Percentiles rank a stretch among this genome's conserved stretches.
phyloP scores from a whole-genome alignment of 1,284 basidiomycete species.

The Rhodotorula mucilaginosa region DNA sequence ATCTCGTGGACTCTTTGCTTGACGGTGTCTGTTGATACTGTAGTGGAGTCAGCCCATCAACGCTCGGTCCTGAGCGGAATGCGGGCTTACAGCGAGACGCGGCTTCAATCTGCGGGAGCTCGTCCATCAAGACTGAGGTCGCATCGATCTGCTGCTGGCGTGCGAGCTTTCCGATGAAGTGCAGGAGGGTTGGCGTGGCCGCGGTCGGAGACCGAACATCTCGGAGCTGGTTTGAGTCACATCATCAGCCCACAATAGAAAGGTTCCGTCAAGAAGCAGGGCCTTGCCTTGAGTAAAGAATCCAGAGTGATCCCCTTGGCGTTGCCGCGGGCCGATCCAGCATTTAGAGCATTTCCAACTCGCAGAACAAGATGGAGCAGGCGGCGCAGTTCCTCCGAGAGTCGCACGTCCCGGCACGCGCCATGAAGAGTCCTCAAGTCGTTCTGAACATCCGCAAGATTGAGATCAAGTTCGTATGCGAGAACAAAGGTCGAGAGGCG shows the following conservation, averaged over 20 bases:
- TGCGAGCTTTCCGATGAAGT: constrained; percentile 77
- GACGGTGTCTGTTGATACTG: constrained; percentile 69
- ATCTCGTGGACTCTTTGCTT: constrained; percentile 62
- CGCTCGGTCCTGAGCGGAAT: background rate
- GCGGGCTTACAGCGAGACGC: constrained; percentile 66
- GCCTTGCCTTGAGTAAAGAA: constrained; percentile 70
- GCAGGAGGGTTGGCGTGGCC: constrained; percentile 77
- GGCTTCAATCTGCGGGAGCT: constrained; percentile 74
- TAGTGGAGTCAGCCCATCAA: background rate
- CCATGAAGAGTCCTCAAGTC: constrained; percentile 73
- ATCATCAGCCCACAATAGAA: background rate
- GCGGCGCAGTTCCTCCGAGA: constrained; percentile 65
- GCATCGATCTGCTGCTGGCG: constrained; percentile 61
- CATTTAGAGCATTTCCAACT: constrained; percentile 79
- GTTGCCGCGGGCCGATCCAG: constrained; percentile 74
- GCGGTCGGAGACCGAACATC: constrained; percentile 70
- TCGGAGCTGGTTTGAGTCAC: constrained; percentile 60
- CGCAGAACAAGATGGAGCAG: constrained; percentile 53
- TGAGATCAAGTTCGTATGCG: constrained; percentile 72
- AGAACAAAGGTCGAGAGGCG: constrained; percentile 79
- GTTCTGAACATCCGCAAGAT: constrained; percentile 77
- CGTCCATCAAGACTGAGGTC: constrained; percentile 71
- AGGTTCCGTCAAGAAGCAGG: background rate
- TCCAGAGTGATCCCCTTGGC: constrained; percentile 80
- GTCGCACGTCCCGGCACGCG: constrained; percentile 71